A percentile compares a stretch with the other conserved stretches of the same genome.
These are phyloP conservation scores for Cymodocea nodosa DNA, from an alignment of 116 monocot species.

Conservation along the genomic window DNA sequence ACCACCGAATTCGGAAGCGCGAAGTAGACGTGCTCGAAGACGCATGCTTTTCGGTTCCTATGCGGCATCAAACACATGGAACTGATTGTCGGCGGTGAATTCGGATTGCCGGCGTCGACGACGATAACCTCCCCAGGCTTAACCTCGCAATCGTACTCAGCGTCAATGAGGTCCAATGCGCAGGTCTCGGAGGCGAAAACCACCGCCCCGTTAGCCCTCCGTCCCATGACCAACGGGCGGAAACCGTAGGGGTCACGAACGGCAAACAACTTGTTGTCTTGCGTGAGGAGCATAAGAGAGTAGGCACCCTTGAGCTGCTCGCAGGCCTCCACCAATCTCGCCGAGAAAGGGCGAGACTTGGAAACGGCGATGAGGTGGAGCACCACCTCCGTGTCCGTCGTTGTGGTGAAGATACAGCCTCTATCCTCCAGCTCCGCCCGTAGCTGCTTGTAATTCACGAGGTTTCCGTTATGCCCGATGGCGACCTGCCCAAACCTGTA, in stretches of 20 bases:
- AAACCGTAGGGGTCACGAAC: conserved; percentile 79
- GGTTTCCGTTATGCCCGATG: conserved; percentile 81
- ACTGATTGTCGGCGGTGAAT: conserved; percentile 13
- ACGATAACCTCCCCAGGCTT: conserved; percentile 61
- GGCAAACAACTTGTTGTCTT: conserved; percentile 54
- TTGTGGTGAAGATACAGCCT: conserved; percentile 79
- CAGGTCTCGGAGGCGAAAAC: conserved; percentile 91
- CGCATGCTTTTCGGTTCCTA: conserved; percentile 53
- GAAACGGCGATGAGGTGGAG: conserved; percentile 84
- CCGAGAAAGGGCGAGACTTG: conserved; percentile 53
- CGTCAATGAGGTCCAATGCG: conserved; percentile 76
- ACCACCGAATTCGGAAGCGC: conserved; percentile 79
- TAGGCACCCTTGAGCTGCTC: conserved; percentile 64
- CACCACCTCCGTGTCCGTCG: conserved; percentile 82
- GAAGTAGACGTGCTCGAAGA: conserved; percentile 94
- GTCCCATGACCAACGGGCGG: conserved; percentile 79
- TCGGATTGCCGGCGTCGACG: conserved; percentile 37
- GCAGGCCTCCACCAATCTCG: conserved; percentile 63
- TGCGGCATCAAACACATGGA: conserved; percentile 53
- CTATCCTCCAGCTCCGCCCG: conserved; percentile 45
- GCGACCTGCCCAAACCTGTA: conserved; percentile 79
- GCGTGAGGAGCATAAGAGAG: conserved; percentile 64
- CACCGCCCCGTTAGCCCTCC: conserved; percentile 31
- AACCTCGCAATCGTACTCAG: conserved; percentile 64
- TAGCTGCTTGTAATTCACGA: conserved; percentile 62